phyloP scores from a whole-genome alignment of 257 asterid genomes.

The Solanum pinnatisectum region DNA sequence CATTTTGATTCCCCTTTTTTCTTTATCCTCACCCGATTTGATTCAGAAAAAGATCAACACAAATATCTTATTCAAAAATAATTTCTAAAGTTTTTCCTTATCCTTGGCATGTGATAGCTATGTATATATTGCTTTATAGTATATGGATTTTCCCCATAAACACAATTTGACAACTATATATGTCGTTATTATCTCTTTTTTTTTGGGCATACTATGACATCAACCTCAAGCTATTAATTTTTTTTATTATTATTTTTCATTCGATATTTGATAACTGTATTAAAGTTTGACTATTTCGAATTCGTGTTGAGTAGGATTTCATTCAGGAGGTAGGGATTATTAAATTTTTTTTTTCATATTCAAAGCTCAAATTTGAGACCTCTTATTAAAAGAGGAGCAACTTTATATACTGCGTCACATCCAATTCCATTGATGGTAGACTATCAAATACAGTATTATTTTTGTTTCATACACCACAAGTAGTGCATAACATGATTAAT shows the following conservation, averaged over 20 bases:
- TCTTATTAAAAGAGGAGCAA: rapidly evolving
- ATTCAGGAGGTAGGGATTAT: rapidly evolving
- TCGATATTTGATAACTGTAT: rapidly evolving
- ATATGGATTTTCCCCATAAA: background rate
- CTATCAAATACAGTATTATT: background rate
- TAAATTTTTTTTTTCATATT: too few relatives aligned
- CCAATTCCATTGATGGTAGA: too few relatives aligned
- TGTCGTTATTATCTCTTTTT: background rate
- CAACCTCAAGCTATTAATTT: background rate
- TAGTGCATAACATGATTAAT: background rate
- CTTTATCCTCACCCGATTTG: background rate
- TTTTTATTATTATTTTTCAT: background rate
- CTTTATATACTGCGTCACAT: too few relatives aligned
- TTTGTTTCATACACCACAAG: background rate
- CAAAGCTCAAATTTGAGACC: rapidly evolving
- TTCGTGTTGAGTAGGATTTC: too few relatives aligned
- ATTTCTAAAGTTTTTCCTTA: background rate
- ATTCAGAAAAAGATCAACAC: background rate
- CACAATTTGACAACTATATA: background rate
- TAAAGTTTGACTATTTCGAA: rapidly evolving
- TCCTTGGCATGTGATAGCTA: background rate
- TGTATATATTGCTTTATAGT: background rate
- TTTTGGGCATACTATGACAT: background rate
- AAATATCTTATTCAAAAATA: background rate
- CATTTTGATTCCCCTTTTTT: background rate